Conservation (phyloP, 306 rosid species). For the Lotus japonicus region DNA sequence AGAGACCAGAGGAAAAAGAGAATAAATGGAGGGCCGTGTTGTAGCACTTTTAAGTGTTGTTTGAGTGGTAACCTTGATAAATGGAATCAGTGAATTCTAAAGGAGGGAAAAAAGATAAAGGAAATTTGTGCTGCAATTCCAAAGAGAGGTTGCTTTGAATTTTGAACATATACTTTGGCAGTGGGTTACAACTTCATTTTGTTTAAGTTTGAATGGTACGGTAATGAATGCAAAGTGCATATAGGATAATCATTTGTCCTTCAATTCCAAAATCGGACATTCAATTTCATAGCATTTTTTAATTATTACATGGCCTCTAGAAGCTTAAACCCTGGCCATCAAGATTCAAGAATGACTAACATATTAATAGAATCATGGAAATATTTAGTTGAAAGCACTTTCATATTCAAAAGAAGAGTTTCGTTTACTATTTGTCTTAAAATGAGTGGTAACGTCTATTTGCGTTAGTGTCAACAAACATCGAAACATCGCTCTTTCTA, state of each 20-base stretch:
- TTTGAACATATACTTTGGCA: conserved; percentile 44
- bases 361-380: neutral
- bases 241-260: conserved; percentile 14
- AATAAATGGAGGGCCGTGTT: conserved; percentile 61
- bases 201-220: conserved; percentile 28
- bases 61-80: conserved; percentile 65
- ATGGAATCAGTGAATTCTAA: conserved; percentile 50
- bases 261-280: conserved; percentile 19
- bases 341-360: neutral
- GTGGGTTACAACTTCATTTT: conserved; percentile 31
- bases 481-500: too few relatives aligned
- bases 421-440: too few relatives aligned
- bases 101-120: conserved; percentile 49
- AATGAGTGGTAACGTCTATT: too few relatives aligned
- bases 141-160: conserved; percentile 56
- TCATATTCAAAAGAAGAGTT: too few relatives aligned
- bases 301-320: neutral
- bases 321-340: neutral
- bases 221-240: conserved; percentile 27
- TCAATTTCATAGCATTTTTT: neutral
- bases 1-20: conserved; percentile 47
- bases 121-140: conserved; percentile 45
- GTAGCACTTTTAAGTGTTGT: conserved; percentile 61
- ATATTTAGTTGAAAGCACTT: neutral
- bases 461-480: too few relatives aligned